Evolutionary conservation across 1,284 basidiomycete genomes (phyloP), one percentile per base, ranked within the genome.

Genomic region (Porodaedalea pini): DNA sequence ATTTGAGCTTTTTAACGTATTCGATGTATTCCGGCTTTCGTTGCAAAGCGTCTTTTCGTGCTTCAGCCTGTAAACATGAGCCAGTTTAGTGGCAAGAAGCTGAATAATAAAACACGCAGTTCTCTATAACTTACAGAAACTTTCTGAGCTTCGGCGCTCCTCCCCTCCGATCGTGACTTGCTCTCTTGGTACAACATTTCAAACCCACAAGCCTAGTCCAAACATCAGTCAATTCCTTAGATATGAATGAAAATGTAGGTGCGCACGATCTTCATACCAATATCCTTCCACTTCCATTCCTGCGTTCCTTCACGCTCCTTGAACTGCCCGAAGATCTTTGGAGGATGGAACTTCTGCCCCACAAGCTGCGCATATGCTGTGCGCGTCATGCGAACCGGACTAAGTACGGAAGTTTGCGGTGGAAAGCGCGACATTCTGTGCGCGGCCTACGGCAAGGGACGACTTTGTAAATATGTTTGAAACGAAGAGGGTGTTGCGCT

Each of bases 101-200:
- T 51, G 6, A 31, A 23, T 27, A 17, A 29, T 25, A 32, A 15
- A 31, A 50, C n/a, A n/a, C n/a, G n/a, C n/a, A n/a, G n/a, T n/a
- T n/a, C n/a, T 10, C n/a, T 2, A 17, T 54, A 39, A 69, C 78
- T 59, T 65, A 88, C 87, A 15, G 80, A 80, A 59, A 76, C 76
- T 32, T 70, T 66, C 10, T 71, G 63, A 27, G 65, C 71, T 45
- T 79, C 77, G 25, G 69, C 57, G 21, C 69, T 75, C 8, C 67
- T 65, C 43, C 70, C 75, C 27, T 76, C 75, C 59, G 69, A 69
- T 61, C 75, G 78, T 64, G 73, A 71, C 73, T 90, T 83, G 66
- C 82, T 82, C 70, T 94, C 88, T 72, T 93, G 82, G 70, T 90
- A 97, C 53, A 95, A 78, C 80, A 97, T 97, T 73, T 98, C 94